Evolutionary conservation across 202 grass and related monocot genomes (phyloP), one percentile per base, ranked within the genome.

Genomic region (Zizania palustris): DNA sequence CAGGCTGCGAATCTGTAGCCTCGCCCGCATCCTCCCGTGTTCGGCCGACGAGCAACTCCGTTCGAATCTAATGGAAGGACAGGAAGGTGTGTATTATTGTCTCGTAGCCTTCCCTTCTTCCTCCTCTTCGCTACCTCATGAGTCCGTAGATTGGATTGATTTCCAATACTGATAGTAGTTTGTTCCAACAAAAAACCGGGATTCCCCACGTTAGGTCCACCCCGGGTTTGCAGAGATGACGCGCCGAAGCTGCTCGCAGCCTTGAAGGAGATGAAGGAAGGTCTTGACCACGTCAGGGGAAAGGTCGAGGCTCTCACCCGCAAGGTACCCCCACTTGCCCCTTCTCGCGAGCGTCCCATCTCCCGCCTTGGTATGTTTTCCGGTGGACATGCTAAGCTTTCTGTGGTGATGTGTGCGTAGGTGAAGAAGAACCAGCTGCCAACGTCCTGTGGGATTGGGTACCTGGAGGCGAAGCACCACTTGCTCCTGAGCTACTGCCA

Each of bases 401-500:
- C 28, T 28, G 0, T 58, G 45, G 11, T 88, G 39, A 35, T 22
- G 6, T 42, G 39, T 82, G 4, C 3, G 11, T 83, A 93, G 88
- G 82, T 90, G 40, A 84, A 85, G 67, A 46, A 90, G 81, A 89
- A 86, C 42, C 82, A 90, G 77, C 65, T 97, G 20, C 89, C 73
- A 13, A 94, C 91, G 41, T 63, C 69, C 14, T 84, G 94, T 36
- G 95, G 89, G 46, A 85, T 97, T 13, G 93, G 89, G 58, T 97
- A 97, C 59, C 80, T 97, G 19, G 91, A 94, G 55, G 87, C 80
- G 42, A 97, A 97, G 69, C 87, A 94, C 75, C 82, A 92, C 7
- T 75, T 94, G 77, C 91, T 97, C 16, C 69, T 97, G 3, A 82
- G 71, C 45, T 94, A 97, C 80, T 97, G 91, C 65, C 84, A 94